Base-by-base conservation (phyloP, 1,284 basidiomycete species). In the Erythrobasidium hasegawianum region DNA sequence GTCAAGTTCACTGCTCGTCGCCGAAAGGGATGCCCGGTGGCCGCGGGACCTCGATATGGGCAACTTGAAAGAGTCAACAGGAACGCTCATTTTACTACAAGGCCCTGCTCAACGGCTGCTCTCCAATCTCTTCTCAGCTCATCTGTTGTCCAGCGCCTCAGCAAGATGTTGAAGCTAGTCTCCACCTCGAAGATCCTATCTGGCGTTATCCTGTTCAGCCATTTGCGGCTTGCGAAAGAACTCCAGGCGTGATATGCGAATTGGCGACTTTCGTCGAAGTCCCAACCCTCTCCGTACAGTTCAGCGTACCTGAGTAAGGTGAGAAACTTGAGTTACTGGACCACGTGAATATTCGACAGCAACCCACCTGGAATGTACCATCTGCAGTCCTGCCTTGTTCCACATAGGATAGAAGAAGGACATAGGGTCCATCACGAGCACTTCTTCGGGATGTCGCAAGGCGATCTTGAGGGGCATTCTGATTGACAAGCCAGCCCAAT, bases 331-430 rank as follows among this genome's bases (percentile, higher is more conserved):
- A 20, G 50, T 53, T 13, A 53, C 22, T 53, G 13, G 50, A 14
- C 14, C 16, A 20, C 50, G 50, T 14, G 50, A 11, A n/a, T 24
- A 22, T 22, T 20, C 11, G 14, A 22, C 50, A 11, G 16, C 50
- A 24, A 16, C 59, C 16, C 3, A 64, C 61, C 62, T 41, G 13
- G 62, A 65, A 43, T 67, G 64, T 8, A 67, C 64, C 22, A 59
- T 59, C 27, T 43, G 29, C 10, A 67, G 40, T 7, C 64, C 64
- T 14, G 47, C 43, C 29, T 67, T 39, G 40, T 67, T 56, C 64
- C 64, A 81, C 68, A 80, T 75, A 0, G 81, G 81, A 77, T 78
- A 81, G 71, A 81, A 82, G 71, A 82, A 79, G 0, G 80, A 80
- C 39, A 75, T 71, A 27, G 78, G 74, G 57, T 76, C 76, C 8